phyloP scores from a whole-genome alignment of 768 basidiomycete genomes.

The Rhodosporidiobolus sp. region DNA sequence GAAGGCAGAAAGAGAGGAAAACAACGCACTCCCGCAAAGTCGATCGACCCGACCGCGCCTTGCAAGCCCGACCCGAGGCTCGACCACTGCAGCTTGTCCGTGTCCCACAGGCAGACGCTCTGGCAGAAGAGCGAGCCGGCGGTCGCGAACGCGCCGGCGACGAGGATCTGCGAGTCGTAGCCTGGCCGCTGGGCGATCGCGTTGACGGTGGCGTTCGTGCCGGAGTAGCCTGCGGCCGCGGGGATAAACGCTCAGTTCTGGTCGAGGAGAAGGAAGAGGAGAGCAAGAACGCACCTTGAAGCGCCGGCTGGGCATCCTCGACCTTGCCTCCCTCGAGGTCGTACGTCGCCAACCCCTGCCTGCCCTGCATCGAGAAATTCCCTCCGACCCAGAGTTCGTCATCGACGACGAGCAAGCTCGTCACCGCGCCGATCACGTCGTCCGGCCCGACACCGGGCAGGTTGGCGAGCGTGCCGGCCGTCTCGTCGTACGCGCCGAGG shows the following conservation, averaged over 20 bases:
- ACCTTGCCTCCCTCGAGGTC: constrained; percentile 66
- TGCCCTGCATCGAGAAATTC: constrained; percentile 63
- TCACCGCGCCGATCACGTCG: constrained; percentile 67
- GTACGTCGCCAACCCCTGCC: constrained; percentile 74
- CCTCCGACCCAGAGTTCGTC: constrained; percentile 77
- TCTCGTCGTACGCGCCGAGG: constrained; percentile 61
- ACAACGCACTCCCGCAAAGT: constrained; percentile 71
- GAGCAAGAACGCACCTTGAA: constrained; percentile 55
- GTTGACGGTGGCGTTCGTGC: constrained; percentile 37
- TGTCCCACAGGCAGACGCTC: constrained; percentile 74
- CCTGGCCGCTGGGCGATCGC: constrained; percentile 65
- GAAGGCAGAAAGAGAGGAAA: not conserved
- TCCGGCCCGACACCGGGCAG: constrained; percentile 58
- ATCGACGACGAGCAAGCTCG: constrained; percentile 68
- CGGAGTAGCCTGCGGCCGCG: constrained; percentile 24
- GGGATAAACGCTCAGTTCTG: not conserved
- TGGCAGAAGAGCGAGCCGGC: constrained; percentile 73
- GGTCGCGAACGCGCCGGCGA: constrained; percentile 81
- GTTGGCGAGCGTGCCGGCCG: constrained; percentile 55
- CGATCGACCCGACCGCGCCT: constrained; percentile 74
- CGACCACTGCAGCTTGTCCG: constrained; percentile 68
- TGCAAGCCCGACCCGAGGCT: constrained; percentile 72
- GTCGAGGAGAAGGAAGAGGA: not conserved
- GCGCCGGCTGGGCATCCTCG: constrained; percentile 60
- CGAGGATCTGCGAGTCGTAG: constrained; percentile 63